Evolutionary conservation across 1,284 basidiomycete species (phyloP).

Genomic region (Pseudozyma sp.): DNA sequence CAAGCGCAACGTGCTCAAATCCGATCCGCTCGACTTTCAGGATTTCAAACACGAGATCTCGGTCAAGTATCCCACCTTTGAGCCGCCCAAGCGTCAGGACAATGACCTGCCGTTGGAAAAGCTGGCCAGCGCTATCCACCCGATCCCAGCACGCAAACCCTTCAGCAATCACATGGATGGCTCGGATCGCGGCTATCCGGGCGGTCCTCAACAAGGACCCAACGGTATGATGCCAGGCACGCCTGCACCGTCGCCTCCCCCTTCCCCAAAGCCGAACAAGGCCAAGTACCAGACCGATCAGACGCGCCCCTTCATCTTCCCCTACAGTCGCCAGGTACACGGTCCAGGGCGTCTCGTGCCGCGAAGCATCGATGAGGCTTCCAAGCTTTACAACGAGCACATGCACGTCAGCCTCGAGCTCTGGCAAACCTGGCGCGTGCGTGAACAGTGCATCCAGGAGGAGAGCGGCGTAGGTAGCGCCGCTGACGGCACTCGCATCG

Average conservation of each 20-base stretch:
- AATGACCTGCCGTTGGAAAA: constrained; percentile 69
- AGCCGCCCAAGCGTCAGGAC: constrained; percentile 68
- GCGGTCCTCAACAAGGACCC: constrained; percentile 72
- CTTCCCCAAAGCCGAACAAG: constrained; percentile 90
- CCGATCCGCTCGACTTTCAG: constrained; percentile 62
- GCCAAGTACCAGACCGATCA: constrained; percentile 99
- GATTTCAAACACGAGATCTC: constrained; percentile 63
- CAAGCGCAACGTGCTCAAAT: constrained; percentile 52
- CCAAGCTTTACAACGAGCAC: constrained; percentile 87
- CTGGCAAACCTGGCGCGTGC: constrained; percentile 92
- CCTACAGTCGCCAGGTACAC: constrained; percentile 75
- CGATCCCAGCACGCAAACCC: constrained; percentile 58
- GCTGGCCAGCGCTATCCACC: constrained; percentile 56
- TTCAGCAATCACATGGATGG: constrained; percentile 76
- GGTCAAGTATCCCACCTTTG: constrained; percentile 70
- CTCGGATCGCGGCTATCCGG: constrained; percentile 87
- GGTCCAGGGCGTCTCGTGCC: constrained; percentile 76
- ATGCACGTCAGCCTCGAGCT: constrained; percentile 89
- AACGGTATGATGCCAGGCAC: constrained; percentile 56
- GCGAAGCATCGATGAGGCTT: constrained; percentile 94
- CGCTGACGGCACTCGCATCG: constrained; percentile 54
- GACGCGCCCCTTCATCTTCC: constrained; percentile 91
- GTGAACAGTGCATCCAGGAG: constrained; percentile 92
- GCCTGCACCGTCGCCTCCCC: constrained; percentile 88
- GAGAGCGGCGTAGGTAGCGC: constrained; percentile 90